Conservation (phyloP, 2,329 filamentous ascomycete genomes). For the Trichoderma simmonsii region DNA sequence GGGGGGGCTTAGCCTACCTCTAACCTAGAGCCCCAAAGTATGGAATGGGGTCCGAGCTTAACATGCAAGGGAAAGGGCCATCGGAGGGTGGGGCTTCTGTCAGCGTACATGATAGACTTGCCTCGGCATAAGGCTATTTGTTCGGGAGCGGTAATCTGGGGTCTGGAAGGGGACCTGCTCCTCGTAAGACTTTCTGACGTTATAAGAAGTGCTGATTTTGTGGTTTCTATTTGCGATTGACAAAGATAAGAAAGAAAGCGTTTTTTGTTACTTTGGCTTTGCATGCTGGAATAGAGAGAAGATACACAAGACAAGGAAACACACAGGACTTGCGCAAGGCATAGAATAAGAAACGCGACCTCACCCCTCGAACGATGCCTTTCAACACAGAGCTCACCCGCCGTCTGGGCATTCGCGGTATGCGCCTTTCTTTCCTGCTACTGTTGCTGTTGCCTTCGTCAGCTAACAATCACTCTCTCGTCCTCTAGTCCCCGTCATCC, state of each 20-base stretch:
- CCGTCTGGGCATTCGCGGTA: slow-evolving; percentile 54
- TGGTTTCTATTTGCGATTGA: neutral
- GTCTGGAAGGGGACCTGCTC: neutral
- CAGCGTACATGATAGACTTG: neutral
- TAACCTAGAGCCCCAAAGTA: neutral
- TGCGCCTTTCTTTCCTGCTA: neutral
- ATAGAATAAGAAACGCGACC: neutral
- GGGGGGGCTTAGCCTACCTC: neutral
- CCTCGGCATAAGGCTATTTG: neutral
- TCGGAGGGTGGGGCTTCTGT: neutral
- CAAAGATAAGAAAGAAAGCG: neutral
- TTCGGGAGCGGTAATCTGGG: neutral
- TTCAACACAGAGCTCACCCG: slow-evolving; percentile 57
- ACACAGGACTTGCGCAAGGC: neutral
- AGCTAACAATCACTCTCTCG: neutral
- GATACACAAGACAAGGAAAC: neutral
- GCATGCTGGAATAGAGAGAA: neutral
- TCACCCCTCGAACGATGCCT: slow-evolving; percentile 44
- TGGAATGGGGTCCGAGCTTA: neutral
- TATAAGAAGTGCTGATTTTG: neutral
- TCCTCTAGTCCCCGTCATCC: slow-evolving; percentile 68
- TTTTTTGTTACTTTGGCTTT: neutral
- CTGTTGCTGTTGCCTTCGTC: neutral
- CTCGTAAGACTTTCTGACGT: neutral
- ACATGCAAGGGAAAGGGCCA: neutral